Conservation (phyloP, 331 rosid species). For the Quercus lobata region DNA sequence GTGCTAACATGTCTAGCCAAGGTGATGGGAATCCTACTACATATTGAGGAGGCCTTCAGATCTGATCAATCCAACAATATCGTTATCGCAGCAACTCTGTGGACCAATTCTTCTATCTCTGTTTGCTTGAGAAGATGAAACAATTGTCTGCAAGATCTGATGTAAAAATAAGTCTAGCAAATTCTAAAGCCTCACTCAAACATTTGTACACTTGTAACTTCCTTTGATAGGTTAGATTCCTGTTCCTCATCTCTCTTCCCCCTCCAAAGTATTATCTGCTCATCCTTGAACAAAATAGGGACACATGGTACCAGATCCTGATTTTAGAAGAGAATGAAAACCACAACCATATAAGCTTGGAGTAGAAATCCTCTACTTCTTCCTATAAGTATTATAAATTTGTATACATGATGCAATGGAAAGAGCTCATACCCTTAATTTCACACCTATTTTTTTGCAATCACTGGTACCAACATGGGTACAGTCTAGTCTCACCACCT, state of each 20-base stretch:
- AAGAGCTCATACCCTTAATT: slow-evolving; percentile 56
- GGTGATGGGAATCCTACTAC: neutral
- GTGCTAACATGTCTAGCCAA: neutral
- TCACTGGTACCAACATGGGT: slow-evolving; percentile 67
- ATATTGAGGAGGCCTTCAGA: neutral
- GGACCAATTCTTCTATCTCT: neutral
- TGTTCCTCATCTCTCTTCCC: slow-evolving; percentile 42
- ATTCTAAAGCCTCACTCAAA: neutral
- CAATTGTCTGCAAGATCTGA: neutral
- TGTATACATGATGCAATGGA: neutral
- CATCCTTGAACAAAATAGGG: slow-evolving; percentile 86
- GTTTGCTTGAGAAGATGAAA: neutral
- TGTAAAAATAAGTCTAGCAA: neutral
- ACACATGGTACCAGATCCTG: slow-evolving; percentile 86
- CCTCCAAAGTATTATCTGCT: slow-evolving; percentile 88
- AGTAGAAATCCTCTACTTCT: neutral
- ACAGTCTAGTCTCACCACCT: slow-evolving; percentile 86
- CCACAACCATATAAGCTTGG: neutral
- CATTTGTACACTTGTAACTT: neutral
- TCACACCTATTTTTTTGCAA: slow-evolving; percentile 83
- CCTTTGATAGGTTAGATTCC: slow-evolving; percentile 12
- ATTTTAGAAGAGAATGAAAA: neutral
- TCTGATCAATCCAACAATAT: neutral
- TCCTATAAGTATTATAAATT: neutral
- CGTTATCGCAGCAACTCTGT: neutral